phyloP scores from a whole-genome alignment of 2,329 filamentous ascomycete species.

The Aspergillus novoparasiticus region DNA sequence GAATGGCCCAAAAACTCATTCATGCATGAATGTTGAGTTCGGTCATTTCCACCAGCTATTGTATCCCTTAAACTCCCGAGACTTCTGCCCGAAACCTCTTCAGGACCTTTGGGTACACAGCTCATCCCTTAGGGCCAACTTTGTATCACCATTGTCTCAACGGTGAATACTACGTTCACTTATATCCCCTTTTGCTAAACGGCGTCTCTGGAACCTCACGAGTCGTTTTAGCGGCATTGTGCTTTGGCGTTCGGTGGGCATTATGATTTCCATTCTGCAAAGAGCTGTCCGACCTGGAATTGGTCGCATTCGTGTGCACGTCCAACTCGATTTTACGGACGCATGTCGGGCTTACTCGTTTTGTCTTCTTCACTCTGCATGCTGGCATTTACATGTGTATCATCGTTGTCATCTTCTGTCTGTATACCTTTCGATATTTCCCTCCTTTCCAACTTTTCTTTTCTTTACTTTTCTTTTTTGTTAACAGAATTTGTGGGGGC shows the following conservation, averaged over 20 bases:
- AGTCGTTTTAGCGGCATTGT: constrained; percentile 16
- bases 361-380: background rate
- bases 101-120: background rate
- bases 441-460: background rate
- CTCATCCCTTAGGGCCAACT: background rate
- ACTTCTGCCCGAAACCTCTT: background rate
- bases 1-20: constrained; percentile 59
- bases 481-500: background rate
- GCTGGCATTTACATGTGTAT: constrained; percentile 3
- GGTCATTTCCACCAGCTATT: background rate
- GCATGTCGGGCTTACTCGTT: background rate
- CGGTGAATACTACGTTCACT: background rate
- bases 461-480: background rate
- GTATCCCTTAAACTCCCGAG: background rate
- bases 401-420: background rate
- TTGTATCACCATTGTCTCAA: background rate
- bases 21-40: constrained; percentile 56
- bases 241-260: constrained; percentile 21
- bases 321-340: background rate
- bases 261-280: background rate
- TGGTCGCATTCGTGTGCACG: background rate
- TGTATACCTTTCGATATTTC: background rate
- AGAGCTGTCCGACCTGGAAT: background rate
- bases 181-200: background rate
- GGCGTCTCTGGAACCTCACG: background rate